Conservation (phyloP, 371 early-diverging fungal genomes). For the Sporodiniella umbellata region DNA sequence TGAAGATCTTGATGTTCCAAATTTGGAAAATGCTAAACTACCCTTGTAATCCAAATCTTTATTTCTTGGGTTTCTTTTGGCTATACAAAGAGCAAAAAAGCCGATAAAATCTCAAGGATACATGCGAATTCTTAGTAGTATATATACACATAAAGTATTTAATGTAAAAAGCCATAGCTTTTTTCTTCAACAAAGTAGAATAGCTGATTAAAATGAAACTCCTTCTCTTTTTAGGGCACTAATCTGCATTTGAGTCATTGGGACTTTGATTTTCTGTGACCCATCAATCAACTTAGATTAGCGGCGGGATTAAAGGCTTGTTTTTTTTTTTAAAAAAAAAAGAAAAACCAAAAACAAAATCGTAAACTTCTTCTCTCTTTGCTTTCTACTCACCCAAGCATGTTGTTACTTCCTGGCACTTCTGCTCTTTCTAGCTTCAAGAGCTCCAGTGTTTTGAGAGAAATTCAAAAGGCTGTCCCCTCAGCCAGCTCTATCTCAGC, state of each 20-base stretch:
- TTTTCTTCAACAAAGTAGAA: too few relatives aligned
- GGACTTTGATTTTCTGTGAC: slow-evolving; percentile 10
- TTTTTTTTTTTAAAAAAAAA: too few relatives aligned
- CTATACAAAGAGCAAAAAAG: too few relatives aligned
- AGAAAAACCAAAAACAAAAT: not conserved
- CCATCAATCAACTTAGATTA: slow-evolving; percentile 4
- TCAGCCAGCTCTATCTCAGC: slow-evolving; percentile 50
- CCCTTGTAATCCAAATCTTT: too few relatives aligned
- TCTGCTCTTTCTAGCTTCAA: slow-evolving; percentile 74
- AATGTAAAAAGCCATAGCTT: too few relatives aligned
- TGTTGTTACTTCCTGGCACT: slow-evolving; percentile 79
- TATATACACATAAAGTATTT: too few relatives aligned
- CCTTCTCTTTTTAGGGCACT: not conserved
- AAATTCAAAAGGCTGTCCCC: slow-evolving; percentile 51
- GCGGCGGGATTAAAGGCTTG: slow-evolving; percentile 5
- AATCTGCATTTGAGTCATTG: slow-evolving; percentile 10
- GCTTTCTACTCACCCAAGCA: slow-evolving; percentile 15
- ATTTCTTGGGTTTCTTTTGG: not conserved
- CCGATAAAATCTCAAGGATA: too few relatives aligned
- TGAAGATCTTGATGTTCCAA: too few relatives aligned
- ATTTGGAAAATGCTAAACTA: too few relatives aligned
- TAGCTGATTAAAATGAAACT: not conserved
- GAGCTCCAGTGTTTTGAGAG: slow-evolving; percentile 51
- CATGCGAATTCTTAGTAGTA: too few relatives aligned
- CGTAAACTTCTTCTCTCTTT: not conserved